Conservation (phyloP, 441 rosid genomes). For the Croton laevigatus region DNA sequence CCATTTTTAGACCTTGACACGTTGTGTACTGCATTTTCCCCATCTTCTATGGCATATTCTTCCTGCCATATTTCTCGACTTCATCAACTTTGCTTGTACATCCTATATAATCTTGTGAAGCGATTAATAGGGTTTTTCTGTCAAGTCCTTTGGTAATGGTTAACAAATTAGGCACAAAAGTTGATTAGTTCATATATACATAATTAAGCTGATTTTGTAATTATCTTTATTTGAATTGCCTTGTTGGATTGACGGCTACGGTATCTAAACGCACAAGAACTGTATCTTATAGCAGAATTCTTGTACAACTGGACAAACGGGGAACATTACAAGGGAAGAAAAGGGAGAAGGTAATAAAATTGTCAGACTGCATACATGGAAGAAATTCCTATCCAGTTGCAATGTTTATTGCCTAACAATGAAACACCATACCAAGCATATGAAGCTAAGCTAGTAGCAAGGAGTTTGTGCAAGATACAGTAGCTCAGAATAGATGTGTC, state of each 20-base stretch:
- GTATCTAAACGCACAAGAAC: too few species aligned
- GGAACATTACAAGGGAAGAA: not conserved
- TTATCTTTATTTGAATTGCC: too few species aligned
- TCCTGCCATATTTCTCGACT: not conserved
- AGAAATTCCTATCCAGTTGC: not conserved
- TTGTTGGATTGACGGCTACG: too few species aligned
- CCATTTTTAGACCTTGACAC: not conserved
- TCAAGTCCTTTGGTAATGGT: too few species aligned
- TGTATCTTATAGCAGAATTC: not conserved
- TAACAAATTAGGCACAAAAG: too few species aligned
- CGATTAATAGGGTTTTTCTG: too few species aligned
- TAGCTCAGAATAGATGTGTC: conserved; percentile 9
- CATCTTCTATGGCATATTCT: not conserved
- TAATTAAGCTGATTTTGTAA: too few species aligned
- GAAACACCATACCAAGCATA: not conserved
- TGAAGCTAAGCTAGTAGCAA: not conserved
- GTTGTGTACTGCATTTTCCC: not conserved
- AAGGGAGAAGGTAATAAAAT: not conserved
- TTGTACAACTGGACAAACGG: too few species aligned
- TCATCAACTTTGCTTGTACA: not conserved
- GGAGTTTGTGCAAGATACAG: not conserved
- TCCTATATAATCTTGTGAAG: not conserved
- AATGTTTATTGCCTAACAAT: not conserved
- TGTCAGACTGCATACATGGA: not conserved
- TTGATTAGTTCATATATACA: too few species aligned